Evolutionary conservation across 2,329 filamentous ascomycete species (phyloP).

Genomic region (Neofusicoccum umdonicola): DNA sequence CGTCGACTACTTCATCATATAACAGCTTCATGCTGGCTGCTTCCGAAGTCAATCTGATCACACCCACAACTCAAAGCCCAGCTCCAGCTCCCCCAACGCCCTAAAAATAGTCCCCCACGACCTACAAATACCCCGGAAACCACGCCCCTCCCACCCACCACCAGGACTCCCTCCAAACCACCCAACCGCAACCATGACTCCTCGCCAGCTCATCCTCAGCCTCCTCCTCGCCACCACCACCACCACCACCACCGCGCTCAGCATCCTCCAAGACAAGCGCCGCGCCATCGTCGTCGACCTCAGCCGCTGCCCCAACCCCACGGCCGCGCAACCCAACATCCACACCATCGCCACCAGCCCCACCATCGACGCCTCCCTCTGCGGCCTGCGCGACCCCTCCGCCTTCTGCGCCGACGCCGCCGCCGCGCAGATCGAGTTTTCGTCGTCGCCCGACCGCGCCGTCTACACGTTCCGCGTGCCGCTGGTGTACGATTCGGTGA

Average conservation of each 20-base stretch:
- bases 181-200: not conserved
- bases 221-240: not conserved
- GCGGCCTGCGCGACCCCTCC: not conserved
- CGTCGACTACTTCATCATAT: no score
- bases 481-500: not conserved
- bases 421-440: not conserved
- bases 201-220: not conserved
- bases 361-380: not conserved
- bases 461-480: not conserved
- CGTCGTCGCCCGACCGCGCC: not conserved
- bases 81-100: no score
- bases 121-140: no score
- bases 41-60: no score
- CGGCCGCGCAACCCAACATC: not conserved
- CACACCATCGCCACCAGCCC: not conserved
- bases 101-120: no score
- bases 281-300: not conserved
- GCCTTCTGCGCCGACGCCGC: not conserved
- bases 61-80: no score
- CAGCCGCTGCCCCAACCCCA: not conserved
- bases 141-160: no score
- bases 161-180: no score
- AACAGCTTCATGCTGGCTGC: no score
- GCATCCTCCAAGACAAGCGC: not conserved
- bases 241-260: not conserved